These are phyloP conservation scores for Ascosphaera pollenicola DNA, from an alignment of 2,329 filamentous ascomycete species.

Conservation along the genomic window DNA sequence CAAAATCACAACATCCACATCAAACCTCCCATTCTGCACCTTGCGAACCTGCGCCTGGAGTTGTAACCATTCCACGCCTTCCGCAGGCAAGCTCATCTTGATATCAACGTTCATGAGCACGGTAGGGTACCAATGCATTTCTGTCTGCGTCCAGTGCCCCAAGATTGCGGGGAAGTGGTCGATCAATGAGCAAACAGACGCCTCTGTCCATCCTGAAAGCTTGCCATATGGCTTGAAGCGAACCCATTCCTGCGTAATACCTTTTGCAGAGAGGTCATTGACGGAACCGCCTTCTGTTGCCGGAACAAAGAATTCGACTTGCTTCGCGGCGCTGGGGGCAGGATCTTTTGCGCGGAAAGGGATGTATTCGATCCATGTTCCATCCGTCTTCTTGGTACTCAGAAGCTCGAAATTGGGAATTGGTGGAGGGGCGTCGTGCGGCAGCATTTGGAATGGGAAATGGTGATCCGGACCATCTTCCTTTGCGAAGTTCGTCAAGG, in stretches of 20 bases:
- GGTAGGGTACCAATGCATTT: constrained; percentile 52
- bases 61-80: constrained; percentile 52
- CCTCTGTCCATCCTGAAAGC: constrained; percentile 36
- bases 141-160: constrained; percentile 15
- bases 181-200: constrained; percentile 39
- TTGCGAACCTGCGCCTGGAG: constrained; percentile 41
- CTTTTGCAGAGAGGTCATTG: constrained; percentile 10
- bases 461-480: constrained; percentile 35
- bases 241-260: constrained; percentile 42
- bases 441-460: constrained; percentile 12
- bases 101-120: constrained; percentile 53
- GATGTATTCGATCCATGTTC: constrained; percentile 20
- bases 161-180: constrained; percentile 49
- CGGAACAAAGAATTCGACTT: constrained; percentile 31
- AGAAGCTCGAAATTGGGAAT: constrained; percentile 5
- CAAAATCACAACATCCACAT: constrained; percentile 47
- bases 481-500: constrained; percentile 36
- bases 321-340: constrained; percentile 26
- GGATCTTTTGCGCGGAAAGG: constrained; percentile 12
- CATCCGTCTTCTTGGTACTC: constrained; percentile 19
- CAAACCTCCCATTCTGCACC: constrained; percentile 49
- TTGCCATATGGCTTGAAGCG: constrained; percentile 27
- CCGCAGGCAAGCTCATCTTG: constrained; percentile 45
- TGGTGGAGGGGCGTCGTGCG: constrained; percentile 3
- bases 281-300: constrained; percentile 13